These are phyloP conservation scores for Entamoeba moshkovskii DNA, from an alignment of 208 protist genomes.

Conservation along the genomic window DNA sequence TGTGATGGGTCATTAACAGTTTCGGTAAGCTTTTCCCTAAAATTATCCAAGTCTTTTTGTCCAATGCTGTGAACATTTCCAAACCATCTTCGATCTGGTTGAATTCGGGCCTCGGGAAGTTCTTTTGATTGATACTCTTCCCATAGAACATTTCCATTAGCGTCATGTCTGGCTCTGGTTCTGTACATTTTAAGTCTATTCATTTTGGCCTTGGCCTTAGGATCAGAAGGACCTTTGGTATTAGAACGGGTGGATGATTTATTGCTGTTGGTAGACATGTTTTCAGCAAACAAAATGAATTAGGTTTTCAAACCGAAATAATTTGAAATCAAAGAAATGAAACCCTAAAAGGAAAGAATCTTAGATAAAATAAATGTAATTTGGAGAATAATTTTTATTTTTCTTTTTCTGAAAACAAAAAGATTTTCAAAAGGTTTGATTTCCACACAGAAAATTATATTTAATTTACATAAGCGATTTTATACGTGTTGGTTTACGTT, in stretches of 20 bases:
- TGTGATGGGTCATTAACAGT: background rate
- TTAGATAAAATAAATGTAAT: too few species aligned
- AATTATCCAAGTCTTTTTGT: slow-evolving; percentile 5
- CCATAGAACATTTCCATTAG: background rate
- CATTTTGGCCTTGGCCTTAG: background rate
- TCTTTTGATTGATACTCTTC: background rate
- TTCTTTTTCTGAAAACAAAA: too few species aligned
- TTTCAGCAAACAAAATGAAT: too few species aligned
- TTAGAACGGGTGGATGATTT: background rate
- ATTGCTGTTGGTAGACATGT: background rate
- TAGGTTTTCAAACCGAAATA: too few species aligned
- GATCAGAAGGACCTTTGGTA: background rate
- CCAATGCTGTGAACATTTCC: slow-evolving; percentile 15
- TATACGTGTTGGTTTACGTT: too few species aligned
- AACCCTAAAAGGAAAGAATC: too few species aligned
- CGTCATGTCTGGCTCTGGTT: background rate
- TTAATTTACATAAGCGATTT: too few species aligned
- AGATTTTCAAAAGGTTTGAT: too few species aligned
- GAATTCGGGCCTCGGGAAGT: background rate
- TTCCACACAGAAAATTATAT: too few species aligned
- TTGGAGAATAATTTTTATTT: too few species aligned
- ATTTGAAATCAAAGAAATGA: too few species aligned
- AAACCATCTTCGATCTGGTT: slow-evolving; percentile 11
- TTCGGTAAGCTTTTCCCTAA: slow-evolving; percentile 13
- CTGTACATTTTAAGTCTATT: background rate